Conservation (phyloP, 768 basidiomycete species). For the Amanita jacksonii region DNA sequence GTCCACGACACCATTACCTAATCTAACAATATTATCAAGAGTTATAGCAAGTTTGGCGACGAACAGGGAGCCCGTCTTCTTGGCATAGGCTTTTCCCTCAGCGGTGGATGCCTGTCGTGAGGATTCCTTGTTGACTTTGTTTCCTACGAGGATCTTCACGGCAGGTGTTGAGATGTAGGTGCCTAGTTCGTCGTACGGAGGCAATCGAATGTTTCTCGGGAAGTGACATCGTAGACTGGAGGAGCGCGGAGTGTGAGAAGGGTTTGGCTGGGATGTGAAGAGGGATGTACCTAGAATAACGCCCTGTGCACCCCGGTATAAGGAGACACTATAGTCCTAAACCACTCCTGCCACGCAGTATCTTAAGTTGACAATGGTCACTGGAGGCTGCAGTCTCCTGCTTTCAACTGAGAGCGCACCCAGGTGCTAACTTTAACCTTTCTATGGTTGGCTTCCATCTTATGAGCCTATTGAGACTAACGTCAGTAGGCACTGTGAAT, state of each 20-base stretch:
- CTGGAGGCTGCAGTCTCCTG: too few relatives aligned
- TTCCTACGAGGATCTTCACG: constrained; percentile 91
- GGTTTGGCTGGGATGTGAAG: background rate
- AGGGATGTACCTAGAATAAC: constrained; percentile 54
- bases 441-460: constrained; percentile 76
- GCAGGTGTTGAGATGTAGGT: constrained; percentile 85
- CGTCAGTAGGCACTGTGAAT: constrained; percentile 1
- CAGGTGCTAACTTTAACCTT: constrained; percentile 93
- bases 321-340: constrained; percentile 88
- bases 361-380: constrained; percentile 41
- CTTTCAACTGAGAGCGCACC: constrained; percentile 64
- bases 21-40: too few relatives aligned
- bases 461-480: constrained; percentile 53
- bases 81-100: constrained; percentile 76
- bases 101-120: constrained; percentile 75
- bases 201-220: constrained; percentile 86
- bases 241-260: too few relatives aligned
- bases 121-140: constrained; percentile 94
- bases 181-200: constrained; percentile 90
- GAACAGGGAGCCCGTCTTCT: constrained; percentile 78
- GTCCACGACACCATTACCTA: too few relatives aligned
- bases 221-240: constrained; percentile 96
- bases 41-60: too few relatives aligned
- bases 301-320: constrained; percentile 91
- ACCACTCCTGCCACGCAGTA: constrained; percentile 94